Evolutionary conservation across 2,329 filamentous ascomycete genomes (phyloP).

Genomic region (Fusarium sp.): DNA sequence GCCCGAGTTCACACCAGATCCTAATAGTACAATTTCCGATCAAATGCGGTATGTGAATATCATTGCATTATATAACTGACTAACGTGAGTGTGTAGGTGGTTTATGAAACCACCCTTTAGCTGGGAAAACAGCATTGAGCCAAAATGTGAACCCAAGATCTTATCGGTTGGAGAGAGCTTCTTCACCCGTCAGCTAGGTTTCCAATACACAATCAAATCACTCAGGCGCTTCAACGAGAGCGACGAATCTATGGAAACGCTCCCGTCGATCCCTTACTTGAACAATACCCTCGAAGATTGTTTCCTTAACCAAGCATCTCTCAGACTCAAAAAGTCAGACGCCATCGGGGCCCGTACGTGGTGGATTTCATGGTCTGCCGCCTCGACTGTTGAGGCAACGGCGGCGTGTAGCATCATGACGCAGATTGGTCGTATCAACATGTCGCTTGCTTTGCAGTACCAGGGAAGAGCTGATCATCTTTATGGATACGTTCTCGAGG

Average conservation of each 20-base stretch:
- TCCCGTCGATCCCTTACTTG: slow-evolving; percentile 16
- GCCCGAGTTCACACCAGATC: slow-evolving; percentile 15
- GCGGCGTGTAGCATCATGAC: slow-evolving; percentile 19
- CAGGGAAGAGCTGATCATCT: not conserved
- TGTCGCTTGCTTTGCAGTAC: slow-evolving; percentile 22
- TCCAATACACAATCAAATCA: slow-evolving; percentile 23
- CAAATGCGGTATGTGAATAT: not conserved
- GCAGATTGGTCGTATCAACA: not conserved
- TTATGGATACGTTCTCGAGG: slow-evolving; percentile 21
- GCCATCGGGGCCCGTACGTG: not conserved
- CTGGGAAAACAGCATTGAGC: slow-evolving; percentile 13
- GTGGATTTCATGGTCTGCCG: slow-evolving; percentile 22
- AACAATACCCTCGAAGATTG: slow-evolving; percentile 19
- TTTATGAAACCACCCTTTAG: slow-evolving; percentile 27
- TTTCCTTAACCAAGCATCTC: not conserved
- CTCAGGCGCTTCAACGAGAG: not conserved
- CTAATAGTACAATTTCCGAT: slow-evolving; percentile 1
- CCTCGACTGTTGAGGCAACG: not conserved
- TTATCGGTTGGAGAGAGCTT: slow-evolving; percentile 25
- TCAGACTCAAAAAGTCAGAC: slow-evolving; percentile 14
- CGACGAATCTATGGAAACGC: not conserved
- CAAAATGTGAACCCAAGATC: slow-evolving; percentile 21
- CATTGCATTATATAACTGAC: not conserved
- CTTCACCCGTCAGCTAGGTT: slow-evolving; percentile 9
- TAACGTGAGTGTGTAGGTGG: slow-evolving; percentile 8